phyloP scores from a whole-genome alignment of 2,329 filamentous ascomycete genomes.

The Dendrostoma leiphaemia region DNA sequence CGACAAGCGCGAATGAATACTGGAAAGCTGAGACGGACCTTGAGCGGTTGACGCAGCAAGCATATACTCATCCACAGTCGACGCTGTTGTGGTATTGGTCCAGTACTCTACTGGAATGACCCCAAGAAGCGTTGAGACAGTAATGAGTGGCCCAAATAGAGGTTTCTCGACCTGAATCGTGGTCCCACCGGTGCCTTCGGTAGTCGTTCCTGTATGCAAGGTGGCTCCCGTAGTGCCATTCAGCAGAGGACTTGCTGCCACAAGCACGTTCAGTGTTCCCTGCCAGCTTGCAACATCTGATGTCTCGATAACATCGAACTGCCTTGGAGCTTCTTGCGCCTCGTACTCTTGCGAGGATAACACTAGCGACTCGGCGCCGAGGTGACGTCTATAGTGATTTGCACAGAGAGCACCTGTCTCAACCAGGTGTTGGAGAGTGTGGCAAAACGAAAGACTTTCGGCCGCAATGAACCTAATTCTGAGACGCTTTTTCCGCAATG shows the following conservation, averaged over 20 bases:
- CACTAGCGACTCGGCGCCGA: conserved; percentile 35
- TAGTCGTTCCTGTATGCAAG: conserved; percentile 31
- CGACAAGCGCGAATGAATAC: conserved; percentile 26
- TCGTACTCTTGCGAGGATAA: conserved; percentile 44
- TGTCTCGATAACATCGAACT: conserved; percentile 58
- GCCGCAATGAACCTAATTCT: conserved; percentile 44
- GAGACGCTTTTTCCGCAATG: conserved; percentile 25
- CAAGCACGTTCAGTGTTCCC: conserved; percentile 43
- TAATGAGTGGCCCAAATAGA: conserved; percentile 27
- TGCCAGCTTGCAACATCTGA: conserved; percentile 43
- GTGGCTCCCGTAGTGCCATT: conserved; percentile 40
- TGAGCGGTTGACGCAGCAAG: conserved; percentile 22
- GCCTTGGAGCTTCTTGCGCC: conserved; percentile 31
- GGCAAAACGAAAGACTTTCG: conserved; percentile 51
- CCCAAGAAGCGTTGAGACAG: conserved; percentile 48
- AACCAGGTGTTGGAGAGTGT: conserved; percentile 45
- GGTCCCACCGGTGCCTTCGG: conserved; percentile 38
- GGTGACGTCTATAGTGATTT: conserved; percentile 41
- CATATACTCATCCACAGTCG: conserved; percentile 38
- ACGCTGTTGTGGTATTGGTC: conserved; percentile 44
- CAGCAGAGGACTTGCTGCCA: conserved; percentile 47
- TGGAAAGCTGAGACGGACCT: conserved; percentile 3
- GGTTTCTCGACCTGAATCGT: conserved; percentile 24
- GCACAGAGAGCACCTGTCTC: conserved; percentile 30
- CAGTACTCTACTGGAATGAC: conserved; percentile 48